Base-by-base conservation (phyloP, 495 filamentous ascomycete species). In the Trichocladium uniseriatum region DNA sequence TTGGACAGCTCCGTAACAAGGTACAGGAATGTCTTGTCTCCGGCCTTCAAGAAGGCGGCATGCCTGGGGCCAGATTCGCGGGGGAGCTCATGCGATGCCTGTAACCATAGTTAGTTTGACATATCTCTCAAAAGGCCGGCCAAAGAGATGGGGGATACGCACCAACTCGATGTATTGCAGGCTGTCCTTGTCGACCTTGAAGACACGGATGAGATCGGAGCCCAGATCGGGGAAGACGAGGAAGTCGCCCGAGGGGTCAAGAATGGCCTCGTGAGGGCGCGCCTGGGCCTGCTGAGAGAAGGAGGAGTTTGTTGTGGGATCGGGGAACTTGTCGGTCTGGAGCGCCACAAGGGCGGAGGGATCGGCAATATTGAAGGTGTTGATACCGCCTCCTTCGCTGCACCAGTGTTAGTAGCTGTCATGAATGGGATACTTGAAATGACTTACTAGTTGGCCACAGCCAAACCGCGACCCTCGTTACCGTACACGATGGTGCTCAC, bases 171-270 rank as follows among this genome's bases (percentile, higher is more conserved):
- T 67, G 51, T 74, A 56, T 8, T 41, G 36, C 24, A 69, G 58
- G 5, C 62, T 72, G 13, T 44, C 38, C 14, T 62, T 61, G 45
- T 80, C 64, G 49, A 83, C 77, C 22, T 58, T 54, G 63, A 79
- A 87, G 35, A 88, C 64, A 45, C 79, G 80, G 37, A 89, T 51
- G n/a, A 82, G 56, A 56, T 91, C 86, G 15, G 80, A 72, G 41
- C 86, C 85, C 6, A 91, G 69, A 49, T 91, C 86, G 9, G 86
- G 83, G 7, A 80, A 71, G 0, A 88, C 51, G 15, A 86, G 55
- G 66, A 79, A 89, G 19, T 68, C 57, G 1, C 72, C 78, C 0
- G 80, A 82, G 14, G 86, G 86, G 58, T 91, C 86, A 20, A 88
- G 60, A 53, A 87, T 56, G 24, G 75, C 78, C 45, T 84, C 66